Evolutionary conservation across 805 yeast genomes (phyloP), one percentile per base, ranked within the genome.

Genomic region (Hanseniaspora thailandica): DNA sequence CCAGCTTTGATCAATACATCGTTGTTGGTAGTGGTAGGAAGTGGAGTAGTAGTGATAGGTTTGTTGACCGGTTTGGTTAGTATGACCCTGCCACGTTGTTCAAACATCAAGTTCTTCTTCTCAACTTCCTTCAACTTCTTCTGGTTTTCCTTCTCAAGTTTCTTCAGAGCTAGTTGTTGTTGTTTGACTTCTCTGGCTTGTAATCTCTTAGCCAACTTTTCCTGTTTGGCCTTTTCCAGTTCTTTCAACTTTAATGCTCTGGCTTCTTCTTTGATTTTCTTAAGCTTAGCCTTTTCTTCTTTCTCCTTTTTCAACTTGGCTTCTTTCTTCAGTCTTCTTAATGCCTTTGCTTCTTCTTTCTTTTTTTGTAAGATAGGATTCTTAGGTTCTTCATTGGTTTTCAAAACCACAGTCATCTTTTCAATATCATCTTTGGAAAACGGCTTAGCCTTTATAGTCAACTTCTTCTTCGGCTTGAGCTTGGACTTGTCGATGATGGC

Each of bases 121-220:
- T 47, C 36, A 23, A 46, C 44, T 19, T 47, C 28, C 39, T 22
- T 33, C 25, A 31, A 13, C 22, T 54, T 43, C 17, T n/a, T 39
- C 19, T 34, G 15, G 26, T 45, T 43, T 30, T 50, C 57, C 23
- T 45, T 49, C 23, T 46, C 47, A 12, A 39, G n/a, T 22, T 41
- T 28, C 15, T 46, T 50, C 33, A 39, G 23, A 5, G 28, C 45
- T 20, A 38, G 41, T 31, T 46, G 35, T 15, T 50, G 47, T 26
- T 40, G 34, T 10, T 28, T 30, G 25, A 31, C 30, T 35, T 46
- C 52, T 23, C 20, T 22, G 9, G 20, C 15, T 17, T 34, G 45
- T 7, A 25, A 12, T n/a, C 25, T 35, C 13, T 35, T 44, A 8
- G 46, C 49, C 8, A 45, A 5, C 13, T 20, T 45, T 38, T 38